These are phyloP conservation scores for Emmonsia crescens DNA, from an alignment of 2,329 filamentous ascomycete species.

Conservation along the genomic window DNA sequence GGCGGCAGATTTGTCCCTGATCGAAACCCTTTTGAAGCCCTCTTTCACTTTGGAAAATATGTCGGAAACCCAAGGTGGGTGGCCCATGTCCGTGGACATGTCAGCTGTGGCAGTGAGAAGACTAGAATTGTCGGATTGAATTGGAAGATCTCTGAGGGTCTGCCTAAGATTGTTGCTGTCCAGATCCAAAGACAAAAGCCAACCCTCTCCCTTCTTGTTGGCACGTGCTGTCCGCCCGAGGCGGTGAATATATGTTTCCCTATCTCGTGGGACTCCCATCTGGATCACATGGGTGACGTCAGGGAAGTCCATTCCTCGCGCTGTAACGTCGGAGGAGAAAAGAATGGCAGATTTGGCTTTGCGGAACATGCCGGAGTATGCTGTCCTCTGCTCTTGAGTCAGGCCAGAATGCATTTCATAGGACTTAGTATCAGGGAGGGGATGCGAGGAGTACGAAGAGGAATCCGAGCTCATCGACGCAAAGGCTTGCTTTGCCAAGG, in stretches of 20 bases:
- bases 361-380: slow-evolving; percentile 62
- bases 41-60: slow-evolving; percentile 30
- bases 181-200: slow-evolving; percentile 45
- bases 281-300: slow-evolving; percentile 72
- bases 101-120: slow-evolving; percentile 30
- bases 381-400: slow-evolving; percentile 57
- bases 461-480: slow-evolving; percentile 16
- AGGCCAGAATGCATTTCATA: slow-evolving; percentile 71
- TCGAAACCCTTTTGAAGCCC: background rate
- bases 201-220: slow-evolving; percentile 52
- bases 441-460: slow-evolving; percentile 17
- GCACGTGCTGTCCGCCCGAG: slow-evolving; percentile 63
- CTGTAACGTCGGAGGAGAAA: slow-evolving; percentile 69
- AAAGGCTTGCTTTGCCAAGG: slow-evolving; percentile 52
- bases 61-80: slow-evolving; percentile 9
- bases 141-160: slow-evolving; percentile 44
- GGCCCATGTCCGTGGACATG: slow-evolving; percentile 21
- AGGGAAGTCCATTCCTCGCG: slow-evolving; percentile 75
- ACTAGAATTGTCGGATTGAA: slow-evolving; percentile 39
- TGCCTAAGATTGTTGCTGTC: slow-evolving; percentile 42
- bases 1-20: slow-evolving; percentile 35
- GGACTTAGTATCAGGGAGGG: slow-evolving; percentile 27
- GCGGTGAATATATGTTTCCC: slow-evolving; percentile 66
- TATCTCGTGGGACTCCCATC: slow-evolving; percentile 51
- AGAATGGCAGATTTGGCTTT: slow-evolving; percentile 51